Evolutionary conservation across 2,329 filamentous ascomycete genomes (phyloP), one percentile per base, ranked within the genome.

Genomic region (Calcarisporium arbuscula): DNA sequence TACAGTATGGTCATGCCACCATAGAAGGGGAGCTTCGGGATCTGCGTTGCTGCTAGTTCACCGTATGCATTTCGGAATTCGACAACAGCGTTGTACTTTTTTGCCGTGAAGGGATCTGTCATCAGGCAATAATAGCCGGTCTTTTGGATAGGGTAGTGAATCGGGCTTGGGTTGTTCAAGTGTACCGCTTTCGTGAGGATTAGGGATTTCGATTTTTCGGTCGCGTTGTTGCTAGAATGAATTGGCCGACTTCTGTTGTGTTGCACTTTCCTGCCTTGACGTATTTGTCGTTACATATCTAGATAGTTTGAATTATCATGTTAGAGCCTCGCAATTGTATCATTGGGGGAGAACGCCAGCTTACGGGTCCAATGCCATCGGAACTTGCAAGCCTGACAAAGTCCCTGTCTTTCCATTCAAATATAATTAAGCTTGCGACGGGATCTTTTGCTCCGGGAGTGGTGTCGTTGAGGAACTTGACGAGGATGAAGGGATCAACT

Each of bases 41-140:
- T 95, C 59, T 98, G 90, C 2, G 88, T 88, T 7, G 88, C 92
- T 5, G 89, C 85, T 36, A 98, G 80, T 67, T 98, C 90, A 55
- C 92, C 92, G 55, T 94, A 98, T 4, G 92, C 85, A 60, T 98
- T 96, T 42, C 89, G 80, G 60, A 96, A 98, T 51, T 92, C 89
- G 28, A 92, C 82, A 11, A 92, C 75, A 7, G 83, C 89, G 30
- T 71, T 74, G 55, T 94, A 98, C 28, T 85, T 71, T 15, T 74
- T 68, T 1, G 72, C 67, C 18, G 72, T 77, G 56, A 78, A 90
- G 16, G 73, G 74, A 44, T 79, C 80, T 2, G 87, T 92, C 34
- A 85, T 78, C 39, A 98, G 82, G 52, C 92, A 98, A 61, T 95
- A 98, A 62, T 95, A 98, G 19, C 92, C 92, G 0, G 92, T 98